These are phyloP conservation scores for Phialocephala subalpina DNA, from an alignment of 2,329 filamentous ascomycete genomes.

Conservation along the genomic window DNA sequence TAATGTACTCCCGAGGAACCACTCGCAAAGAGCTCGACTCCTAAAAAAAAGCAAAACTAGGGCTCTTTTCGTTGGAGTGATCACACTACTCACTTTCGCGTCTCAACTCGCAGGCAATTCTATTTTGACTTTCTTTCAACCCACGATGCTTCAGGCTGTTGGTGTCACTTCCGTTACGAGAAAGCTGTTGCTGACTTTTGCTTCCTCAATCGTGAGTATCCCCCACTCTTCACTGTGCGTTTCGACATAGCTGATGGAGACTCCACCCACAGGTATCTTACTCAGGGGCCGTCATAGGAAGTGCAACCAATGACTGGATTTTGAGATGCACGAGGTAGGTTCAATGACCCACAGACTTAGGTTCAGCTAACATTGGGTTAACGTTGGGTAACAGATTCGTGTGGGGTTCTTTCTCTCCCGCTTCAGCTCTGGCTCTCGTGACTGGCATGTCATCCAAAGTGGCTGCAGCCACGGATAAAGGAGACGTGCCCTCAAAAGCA, in stretches of 20 bases:
- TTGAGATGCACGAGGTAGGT: constrained; percentile 7
- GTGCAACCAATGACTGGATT: constrained; percentile 30
- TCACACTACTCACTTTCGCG: constrained; percentile 28
- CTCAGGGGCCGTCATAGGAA: constrained; percentile 27
- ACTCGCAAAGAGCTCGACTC: too few species aligned
- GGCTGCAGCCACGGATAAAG: constrained; percentile 7
- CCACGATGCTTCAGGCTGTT: constrained; percentile 28
- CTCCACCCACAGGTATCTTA: constrained; percentile 21
- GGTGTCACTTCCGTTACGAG: constrained; percentile 22
- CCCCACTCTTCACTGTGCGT: background rate
- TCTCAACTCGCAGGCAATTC: constrained; percentile 23
- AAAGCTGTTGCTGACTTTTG: constrained; percentile 28
- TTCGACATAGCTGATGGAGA: background rate
- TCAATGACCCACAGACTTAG: background rate
- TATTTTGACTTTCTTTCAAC: constrained; percentile 27
- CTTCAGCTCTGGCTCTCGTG: constrained; percentile 22
- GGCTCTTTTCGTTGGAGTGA: constrained; percentile 45
- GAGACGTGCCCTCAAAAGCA: constrained; percentile 18
- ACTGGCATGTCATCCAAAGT: constrained; percentile 28
- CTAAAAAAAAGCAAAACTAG: too few species aligned
- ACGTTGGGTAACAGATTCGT: constrained; percentile 21
- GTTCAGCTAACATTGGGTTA: background rate
- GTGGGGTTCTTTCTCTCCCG: constrained; percentile 26
- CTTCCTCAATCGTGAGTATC: constrained; percentile 25
- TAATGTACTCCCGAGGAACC: too few species aligned